Evolutionary conservation across 352 stramenopile species (phyloP).

Genomic region (Phytophthora hybrid): DNA sequence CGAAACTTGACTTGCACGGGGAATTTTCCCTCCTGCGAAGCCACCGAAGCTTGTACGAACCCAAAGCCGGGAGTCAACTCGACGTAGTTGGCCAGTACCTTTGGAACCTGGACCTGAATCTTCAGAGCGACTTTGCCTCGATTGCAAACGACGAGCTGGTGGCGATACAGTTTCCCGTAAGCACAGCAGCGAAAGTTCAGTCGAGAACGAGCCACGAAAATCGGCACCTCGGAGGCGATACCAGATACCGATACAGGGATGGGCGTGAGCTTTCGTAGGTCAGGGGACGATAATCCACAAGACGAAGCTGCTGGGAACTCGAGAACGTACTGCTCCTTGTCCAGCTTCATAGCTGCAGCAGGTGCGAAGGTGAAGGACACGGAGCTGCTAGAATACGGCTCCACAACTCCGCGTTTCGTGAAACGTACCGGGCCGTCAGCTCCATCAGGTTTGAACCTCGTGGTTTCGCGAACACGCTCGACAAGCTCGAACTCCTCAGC

Average conservation of each 20-base stretch:
- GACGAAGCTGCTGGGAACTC: conserved; percentile 41
- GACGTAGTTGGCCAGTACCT: conserved; percentile 61
- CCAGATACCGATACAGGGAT: conserved; percentile 31
- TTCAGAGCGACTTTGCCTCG: conserved; percentile 90
- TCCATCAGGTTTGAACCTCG: conserved; percentile 50
- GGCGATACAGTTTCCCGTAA: conserved; percentile 88
- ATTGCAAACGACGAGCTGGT: conserved; percentile 84
- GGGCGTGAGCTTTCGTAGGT: conserved; percentile 15
- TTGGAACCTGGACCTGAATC: conserved; percentile 77
- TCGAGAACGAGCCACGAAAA: conserved; percentile 44
- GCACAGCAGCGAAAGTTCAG: conserved; percentile 90
- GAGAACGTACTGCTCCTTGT: conserved; percentile 44
- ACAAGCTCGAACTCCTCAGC: conserved; percentile 50
- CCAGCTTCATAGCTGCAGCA: conserved; percentile 43
- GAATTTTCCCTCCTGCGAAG: conserved; percentile 47
- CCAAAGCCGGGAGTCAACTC: conserved; percentile 89
- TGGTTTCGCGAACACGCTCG: conserved; percentile 35
- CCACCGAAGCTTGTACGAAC: conserved; percentile 76
- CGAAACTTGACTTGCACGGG: conserved; percentile 78
- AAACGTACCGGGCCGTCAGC: conserved; percentile 53
- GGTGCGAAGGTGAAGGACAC: conserved; percentile 76
- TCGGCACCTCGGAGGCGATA: conserved; percentile 48
- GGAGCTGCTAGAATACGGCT: conserved; percentile 51
- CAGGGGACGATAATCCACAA: conserved; percentile 17
- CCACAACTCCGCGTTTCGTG: conserved; percentile 51